These are phyloP conservation scores for Suhomyces taliae DNA, from an alignment of 1,139 yeast species.

Conservation along the genomic window DNA sequence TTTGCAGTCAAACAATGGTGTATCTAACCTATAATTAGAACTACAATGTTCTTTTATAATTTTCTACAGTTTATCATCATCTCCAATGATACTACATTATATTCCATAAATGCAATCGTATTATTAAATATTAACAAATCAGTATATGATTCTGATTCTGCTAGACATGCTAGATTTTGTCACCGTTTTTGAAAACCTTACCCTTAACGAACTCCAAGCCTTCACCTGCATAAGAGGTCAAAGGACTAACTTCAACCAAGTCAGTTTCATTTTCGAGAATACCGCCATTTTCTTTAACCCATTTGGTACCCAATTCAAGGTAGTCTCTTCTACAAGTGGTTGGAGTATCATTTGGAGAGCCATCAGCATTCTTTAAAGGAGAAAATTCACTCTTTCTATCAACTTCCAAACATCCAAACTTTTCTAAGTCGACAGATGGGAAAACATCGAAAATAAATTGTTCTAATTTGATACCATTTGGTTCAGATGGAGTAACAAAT, in stretches of 20 bases:
- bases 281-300: slow-evolving; percentile 77
- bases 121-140: slow-evolving; percentile 4
- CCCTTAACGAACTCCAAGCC: slow-evolving; percentile 66
- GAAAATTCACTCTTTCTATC: slow-evolving; percentile 83
- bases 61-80: not conserved
- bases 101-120: slow-evolving; percentile 1
- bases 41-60: no score
- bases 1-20: no score
- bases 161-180: slow-evolving; percentile 26
- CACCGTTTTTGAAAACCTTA: slow-evolving; percentile 44
- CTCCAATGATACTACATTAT: not conserved
- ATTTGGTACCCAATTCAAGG: slow-evolving; percentile 67
- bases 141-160: not conserved
- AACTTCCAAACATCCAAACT: slow-evolving; percentile 92
- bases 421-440: slow-evolving; percentile 68
- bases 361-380: slow-evolving; percentile 90
- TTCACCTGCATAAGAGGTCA: slow-evolving; percentile 83
- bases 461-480: slow-evolving; percentile 92
- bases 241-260: slow-evolving; percentile 75
- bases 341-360: slow-evolving; percentile 80
- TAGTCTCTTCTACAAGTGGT: slow-evolving; percentile 72
- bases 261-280: slow-evolving; percentile 40
- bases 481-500: slow-evolving; percentile 59
- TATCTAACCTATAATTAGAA: no score
- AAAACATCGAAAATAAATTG: slow-evolving; percentile 97